Conservation (phyloP, 2,329 filamentous ascomycete species). For the Samsoniella hepiali region DNA sequence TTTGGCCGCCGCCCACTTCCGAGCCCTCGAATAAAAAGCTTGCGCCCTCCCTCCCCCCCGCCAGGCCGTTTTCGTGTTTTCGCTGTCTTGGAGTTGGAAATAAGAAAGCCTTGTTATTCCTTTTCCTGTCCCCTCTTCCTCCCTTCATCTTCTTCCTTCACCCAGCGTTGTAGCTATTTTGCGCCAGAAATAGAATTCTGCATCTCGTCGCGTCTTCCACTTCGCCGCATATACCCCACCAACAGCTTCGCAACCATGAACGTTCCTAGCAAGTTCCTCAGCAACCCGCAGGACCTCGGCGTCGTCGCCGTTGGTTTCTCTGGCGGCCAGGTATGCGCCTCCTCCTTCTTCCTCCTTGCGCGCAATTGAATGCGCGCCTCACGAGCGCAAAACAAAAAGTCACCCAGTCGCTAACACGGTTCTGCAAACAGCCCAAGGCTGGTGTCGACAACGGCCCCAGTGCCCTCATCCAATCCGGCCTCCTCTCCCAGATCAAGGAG, state of each 20-base stretch:
- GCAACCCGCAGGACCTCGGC: conserved; percentile 74
- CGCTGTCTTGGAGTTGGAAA: neutral
- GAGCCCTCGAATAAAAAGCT: conserved; percentile 13
- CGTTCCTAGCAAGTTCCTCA: conserved; percentile 70
- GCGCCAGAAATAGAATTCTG: neutral
- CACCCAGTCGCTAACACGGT: neutral
- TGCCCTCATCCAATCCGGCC: conserved; percentile 82
- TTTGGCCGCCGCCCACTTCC: conserved; percentile 13
- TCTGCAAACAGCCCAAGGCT: conserved; percentile 65
- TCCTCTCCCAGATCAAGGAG: conserved; percentile 76
- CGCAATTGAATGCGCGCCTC: neutral
- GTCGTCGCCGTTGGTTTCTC: conserved; percentile 95
- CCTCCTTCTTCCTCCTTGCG: neutral
- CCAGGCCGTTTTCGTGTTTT: neutral
- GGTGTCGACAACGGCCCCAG: conserved; percentile 89
- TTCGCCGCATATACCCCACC: neutral
- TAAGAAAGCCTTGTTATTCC: neutral
- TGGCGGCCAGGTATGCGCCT: conserved; percentile 75
- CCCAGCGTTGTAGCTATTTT: neutral
- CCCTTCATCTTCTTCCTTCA: neutral
- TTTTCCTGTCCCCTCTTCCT: neutral
- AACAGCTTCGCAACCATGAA: conserved; percentile 39
- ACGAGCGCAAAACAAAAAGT: neutral
- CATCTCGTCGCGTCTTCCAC: neutral
- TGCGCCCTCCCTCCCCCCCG: neutral